Base-by-base conservation (phyloP, 495 filamentous ascomycete species). In the Poronia punctata region DNA sequence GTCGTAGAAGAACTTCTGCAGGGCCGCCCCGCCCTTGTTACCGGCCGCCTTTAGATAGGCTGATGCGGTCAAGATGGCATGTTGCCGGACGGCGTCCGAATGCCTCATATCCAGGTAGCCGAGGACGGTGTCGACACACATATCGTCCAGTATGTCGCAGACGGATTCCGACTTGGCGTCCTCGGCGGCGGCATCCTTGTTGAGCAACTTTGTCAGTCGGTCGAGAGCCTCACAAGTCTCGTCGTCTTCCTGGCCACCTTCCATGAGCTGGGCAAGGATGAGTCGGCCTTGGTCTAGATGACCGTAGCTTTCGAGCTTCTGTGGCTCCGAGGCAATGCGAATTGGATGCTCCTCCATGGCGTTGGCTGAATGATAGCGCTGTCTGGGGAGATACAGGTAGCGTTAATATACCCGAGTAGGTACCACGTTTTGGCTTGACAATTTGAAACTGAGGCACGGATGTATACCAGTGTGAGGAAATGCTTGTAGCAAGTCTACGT, bases 31-130 rank as follows among this genome's bases (percentile, higher is more conserved):
- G 14, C 85, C 88, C 6, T 70, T 64, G 0, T 86, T 75, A 19
- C 74, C 74, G n/a, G 85, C 74, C 3, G 75, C 78, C 46, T 87
- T 83, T 17, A 95, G 71, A 49, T 90, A 88, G 40, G 87, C 86
- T 1, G 86, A 81, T 0, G 76, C 81, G 23, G 82, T 81, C 33
- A 95, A 50, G 4, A 80, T 80, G 4, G 85, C 87, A 53, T 88
- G 84, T 46, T 74, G 80, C 15, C 85, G 72, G 32, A 89, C 68
- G 22, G 74, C 67, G 1, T 73, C 65, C 4, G 83, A 66, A 40
- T 86, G 70, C 12, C 88, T 76, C 65, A 84, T 76, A 53, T 96
- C 88, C 25, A 93, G 68, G 35, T 78, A 84, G 21, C 76, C 70
- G 7, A 95, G 62, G 35, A 96, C 77, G 29, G 85, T 84, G 51